A percentile compares a stretch with the other conserved stretches of the same genome.
Conservation (phyloP, 345 rosid species). For the Streptanthus diversifolius region DNA sequence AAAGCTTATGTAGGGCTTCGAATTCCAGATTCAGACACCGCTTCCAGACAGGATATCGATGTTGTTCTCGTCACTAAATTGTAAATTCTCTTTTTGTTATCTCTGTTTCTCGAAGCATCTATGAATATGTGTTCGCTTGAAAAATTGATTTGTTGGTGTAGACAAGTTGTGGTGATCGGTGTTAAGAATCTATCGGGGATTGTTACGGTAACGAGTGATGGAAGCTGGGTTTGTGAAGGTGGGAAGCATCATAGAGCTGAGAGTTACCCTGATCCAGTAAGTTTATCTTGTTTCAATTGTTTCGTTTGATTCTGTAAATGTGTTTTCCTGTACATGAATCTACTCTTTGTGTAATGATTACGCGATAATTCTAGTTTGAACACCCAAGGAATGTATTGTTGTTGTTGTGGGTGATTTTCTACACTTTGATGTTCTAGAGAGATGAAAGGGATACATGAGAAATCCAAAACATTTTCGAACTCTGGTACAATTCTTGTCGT, state of each 20-base stretch:
- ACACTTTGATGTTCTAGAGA: not conserved
- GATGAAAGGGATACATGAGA: not conserved
- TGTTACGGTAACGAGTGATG: constrained; percentile 57
- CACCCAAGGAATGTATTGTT: too few relatives aligned
- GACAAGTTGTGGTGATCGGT: constrained; percentile 66
- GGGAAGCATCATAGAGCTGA: constrained; percentile 42
- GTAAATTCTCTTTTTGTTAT: constrained; percentile 26
- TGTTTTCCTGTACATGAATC: too few relatives aligned
- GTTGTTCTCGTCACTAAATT: constrained; percentile 63
- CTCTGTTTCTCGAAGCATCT: not conserved
- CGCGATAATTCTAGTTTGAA: not conserved
- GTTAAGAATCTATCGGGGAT: constrained; percentile 75
- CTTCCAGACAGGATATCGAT: constrained; percentile 66
- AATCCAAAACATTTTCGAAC: not conserved
- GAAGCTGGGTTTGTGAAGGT: constrained; percentile 74
- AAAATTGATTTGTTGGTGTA: constrained; percentile 2
- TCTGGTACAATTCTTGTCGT: not conserved
- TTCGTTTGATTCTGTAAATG: too few relatives aligned
- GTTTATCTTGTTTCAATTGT: constrained; percentile 11
- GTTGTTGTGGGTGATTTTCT: not conserved
- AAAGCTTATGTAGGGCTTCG: constrained; percentile 83
- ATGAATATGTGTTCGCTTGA: not conserved
- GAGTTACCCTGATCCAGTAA: constrained; percentile 65
- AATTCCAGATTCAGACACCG: constrained; percentile 84
- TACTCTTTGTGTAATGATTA: not conserved